phyloP scores from a whole-genome alignment of 257 asterid species.

The Gentiana dahurica region DNA sequence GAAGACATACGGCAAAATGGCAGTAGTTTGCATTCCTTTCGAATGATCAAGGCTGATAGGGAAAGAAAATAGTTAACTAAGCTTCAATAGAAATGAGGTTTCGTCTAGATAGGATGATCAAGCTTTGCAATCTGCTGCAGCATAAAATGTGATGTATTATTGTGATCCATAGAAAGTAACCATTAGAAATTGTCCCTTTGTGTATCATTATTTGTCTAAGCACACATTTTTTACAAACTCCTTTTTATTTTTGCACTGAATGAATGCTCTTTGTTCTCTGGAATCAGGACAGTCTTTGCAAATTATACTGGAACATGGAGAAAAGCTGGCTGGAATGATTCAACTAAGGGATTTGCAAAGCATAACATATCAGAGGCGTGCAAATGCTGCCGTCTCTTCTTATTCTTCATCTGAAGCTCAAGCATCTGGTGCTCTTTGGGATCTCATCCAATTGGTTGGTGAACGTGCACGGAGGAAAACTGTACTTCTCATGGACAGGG shows the following conservation, averaged over 20 bases:
- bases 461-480: conserved; percentile 82
- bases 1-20: too few relatives aligned
- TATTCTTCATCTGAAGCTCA: conserved; percentile 43
- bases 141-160: too few relatives aligned
- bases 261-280: conserved; percentile 9
- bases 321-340: conserved; percentile 81
- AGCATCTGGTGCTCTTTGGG: conserved; percentile 88
- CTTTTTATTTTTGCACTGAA: not conserved
- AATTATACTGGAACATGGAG: conserved; percentile 88
- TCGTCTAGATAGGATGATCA: too few relatives aligned
- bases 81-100: too few relatives aligned
- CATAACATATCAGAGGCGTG: conserved; percentile 48
- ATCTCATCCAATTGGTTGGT: conserved; percentile 87
- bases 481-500: conserved; percentile 96
- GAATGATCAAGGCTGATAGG: too few relatives aligned
- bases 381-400: conserved; percentile 39
- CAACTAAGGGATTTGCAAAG: conserved; percentile 73
- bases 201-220: too few relatives aligned
- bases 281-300: conserved; percentile 73
- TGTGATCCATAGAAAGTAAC: too few relatives aligned
- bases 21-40: too few relatives aligned
- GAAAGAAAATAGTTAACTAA: too few relatives aligned
- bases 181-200: too few relatives aligned
- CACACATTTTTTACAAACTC: not conserved
- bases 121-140: too few relatives aligned